These are phyloP conservation scores for Micractinium sp. DNA, from an alignment of 139 green algal genomes.

Conservation along the genomic window DNA sequence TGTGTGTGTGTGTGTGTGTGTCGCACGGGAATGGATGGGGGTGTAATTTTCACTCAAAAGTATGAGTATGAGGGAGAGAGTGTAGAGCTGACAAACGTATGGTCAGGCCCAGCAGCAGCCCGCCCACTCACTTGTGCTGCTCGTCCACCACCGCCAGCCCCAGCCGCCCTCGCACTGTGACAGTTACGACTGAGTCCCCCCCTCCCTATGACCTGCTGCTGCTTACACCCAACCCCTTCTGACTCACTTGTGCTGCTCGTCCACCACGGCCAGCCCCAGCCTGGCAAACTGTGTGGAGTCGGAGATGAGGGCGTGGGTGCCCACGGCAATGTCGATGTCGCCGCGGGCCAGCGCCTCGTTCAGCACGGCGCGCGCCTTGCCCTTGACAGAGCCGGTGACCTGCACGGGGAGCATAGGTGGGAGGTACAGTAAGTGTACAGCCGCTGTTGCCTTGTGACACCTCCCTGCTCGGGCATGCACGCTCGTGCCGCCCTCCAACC, in stretches of 20 bases:
- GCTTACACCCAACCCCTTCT: not conserved
- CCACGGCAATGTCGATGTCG: constrained; percentile 73
- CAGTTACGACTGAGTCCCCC: too few species aligned
- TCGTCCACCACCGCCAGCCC: constrained; percentile 94
- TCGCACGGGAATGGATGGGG: not conserved
- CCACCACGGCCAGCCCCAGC: constrained; percentile 91
- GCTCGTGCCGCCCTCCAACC: not conserved
- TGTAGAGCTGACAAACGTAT: too few species aligned
- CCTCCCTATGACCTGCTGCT: too few species aligned
- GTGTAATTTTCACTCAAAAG: too few species aligned
- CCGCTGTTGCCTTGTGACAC: too few species aligned
- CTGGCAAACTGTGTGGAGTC: constrained; percentile 63
- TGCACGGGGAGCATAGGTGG: not conserved
- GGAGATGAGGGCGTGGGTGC: constrained; percentile 86
- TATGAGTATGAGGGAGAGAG: too few species aligned
- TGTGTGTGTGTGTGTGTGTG: too few species aligned
- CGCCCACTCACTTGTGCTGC: constrained; percentile 84
- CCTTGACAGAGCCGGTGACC: constrained; percentile 54
- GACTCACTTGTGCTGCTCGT: constrained; percentile 94
- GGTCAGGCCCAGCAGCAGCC: not conserved
- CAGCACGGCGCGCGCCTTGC: constrained; percentile 30
- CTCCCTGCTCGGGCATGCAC: not conserved
- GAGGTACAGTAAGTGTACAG: not conserved
- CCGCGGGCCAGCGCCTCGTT: constrained; percentile 52
- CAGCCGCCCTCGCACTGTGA: constrained; percentile 56